Percentiles rank a stretch among this genome's conserved stretches.
phyloP scores from a whole-genome alignment of 768 basidiomycete genomes.

The Cyclocybe cylindracea region DNA sequence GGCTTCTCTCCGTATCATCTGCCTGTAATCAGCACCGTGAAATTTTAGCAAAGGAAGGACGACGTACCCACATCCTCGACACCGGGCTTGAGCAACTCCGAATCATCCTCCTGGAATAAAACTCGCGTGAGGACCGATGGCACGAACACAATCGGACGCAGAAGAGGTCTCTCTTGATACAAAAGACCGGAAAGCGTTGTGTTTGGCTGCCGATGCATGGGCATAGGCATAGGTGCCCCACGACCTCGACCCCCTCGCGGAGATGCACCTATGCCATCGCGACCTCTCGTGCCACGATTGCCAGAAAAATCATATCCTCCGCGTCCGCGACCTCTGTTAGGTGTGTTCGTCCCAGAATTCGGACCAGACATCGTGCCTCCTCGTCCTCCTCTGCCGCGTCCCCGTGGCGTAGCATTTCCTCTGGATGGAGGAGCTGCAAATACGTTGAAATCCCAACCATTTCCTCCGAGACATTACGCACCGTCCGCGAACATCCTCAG shows the following conservation, averaged over 20 bases:
- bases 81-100: no score
- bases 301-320: conserved; percentile 12
- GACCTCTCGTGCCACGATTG: conserved; percentile 23
- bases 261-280: conserved; percentile 25
- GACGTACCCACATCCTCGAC: conserved; percentile 54
- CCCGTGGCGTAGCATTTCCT: conserved; percentile 7
- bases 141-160: conserved; percentile 73
- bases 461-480: conserved; percentile 10
- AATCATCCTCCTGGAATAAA: conserved; percentile 58
- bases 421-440: conserved; percentile 9
- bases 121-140: conserved; percentile 51
- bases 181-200: conserved; percentile 57
- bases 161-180: conserved; percentile 56
- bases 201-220: no score
- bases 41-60: background rate
- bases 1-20: conserved; percentile 53
- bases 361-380: conserved; percentile 17
- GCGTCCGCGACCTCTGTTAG: conserved; percentile 22
- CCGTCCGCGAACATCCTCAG: conserved; percentile 24
- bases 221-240: conserved; percentile 26
- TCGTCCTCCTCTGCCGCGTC: conserved; percentile 28
- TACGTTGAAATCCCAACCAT: background rate
- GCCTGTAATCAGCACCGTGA: conserved; percentile 7
- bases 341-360: conserved; percentile 17
- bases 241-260: conserved; percentile 25